These are phyloP conservation scores for Metarhizium guizhouense DNA, from an alignment of 2,329 filamentous ascomycete genomes.

Conservation along the genomic window DNA sequence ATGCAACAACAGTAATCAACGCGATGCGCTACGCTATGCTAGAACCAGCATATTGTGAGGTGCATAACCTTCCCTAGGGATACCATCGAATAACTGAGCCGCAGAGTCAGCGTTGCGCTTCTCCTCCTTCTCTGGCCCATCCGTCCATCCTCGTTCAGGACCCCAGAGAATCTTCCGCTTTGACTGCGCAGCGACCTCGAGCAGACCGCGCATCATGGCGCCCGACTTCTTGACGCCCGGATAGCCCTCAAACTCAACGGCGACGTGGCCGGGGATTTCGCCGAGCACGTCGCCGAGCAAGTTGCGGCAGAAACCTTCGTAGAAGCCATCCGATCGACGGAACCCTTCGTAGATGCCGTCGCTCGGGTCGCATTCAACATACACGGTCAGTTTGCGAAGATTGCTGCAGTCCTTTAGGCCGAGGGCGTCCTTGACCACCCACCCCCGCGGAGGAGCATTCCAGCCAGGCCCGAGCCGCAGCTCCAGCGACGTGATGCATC, in stretches of 20 bases:
- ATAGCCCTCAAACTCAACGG: constrained; percentile 63
- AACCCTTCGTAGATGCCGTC: constrained; percentile 60
- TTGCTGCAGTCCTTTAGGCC: constrained; percentile 54
- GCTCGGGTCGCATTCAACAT: constrained; percentile 65
- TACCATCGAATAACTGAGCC: constrained; percentile 3
- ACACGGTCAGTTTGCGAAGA: constrained; percentile 53
- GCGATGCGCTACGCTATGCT: constrained; percentile 6
- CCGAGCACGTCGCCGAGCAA: constrained; percentile 49
- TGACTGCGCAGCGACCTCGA: constrained; percentile 39
- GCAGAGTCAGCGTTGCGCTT: not conserved
- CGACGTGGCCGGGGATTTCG: constrained; percentile 44
- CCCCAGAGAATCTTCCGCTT: constrained; percentile 57
- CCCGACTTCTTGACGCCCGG: constrained; percentile 55
- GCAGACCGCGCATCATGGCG: constrained; percentile 53
- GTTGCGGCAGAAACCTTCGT: constrained; percentile 54
- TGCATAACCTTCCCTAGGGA: constrained; percentile 9
- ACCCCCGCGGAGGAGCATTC: constrained; percentile 59
- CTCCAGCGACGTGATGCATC: constrained; percentile 54
- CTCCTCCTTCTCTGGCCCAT: constrained; percentile 32
- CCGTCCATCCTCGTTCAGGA: constrained; percentile 55
- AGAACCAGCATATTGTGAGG: constrained; percentile 10
- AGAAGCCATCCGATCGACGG: constrained; percentile 56
- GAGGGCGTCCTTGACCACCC: constrained; percentile 57
- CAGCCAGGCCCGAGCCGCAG: constrained; percentile 66
- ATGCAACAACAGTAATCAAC: not conserved